Conservation (phyloP, 1,284 basidiomycete species). For the Trichosporon faecale region DNA sequence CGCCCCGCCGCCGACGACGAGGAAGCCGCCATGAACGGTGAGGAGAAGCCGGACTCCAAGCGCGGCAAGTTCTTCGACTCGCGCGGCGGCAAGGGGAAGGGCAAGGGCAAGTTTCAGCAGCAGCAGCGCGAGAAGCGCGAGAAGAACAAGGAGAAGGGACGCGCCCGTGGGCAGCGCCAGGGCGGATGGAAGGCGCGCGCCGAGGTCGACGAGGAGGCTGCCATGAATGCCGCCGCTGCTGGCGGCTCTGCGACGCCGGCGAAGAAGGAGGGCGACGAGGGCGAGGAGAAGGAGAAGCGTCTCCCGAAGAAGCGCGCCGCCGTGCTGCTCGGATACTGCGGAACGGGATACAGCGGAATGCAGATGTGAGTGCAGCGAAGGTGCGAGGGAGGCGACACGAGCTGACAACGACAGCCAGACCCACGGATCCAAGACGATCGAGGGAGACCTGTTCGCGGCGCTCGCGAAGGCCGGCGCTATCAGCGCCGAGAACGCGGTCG, state of each 20-base stretch:
- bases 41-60: background rate
- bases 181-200: constrained; percentile 1
- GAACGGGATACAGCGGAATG: constrained; percentile 76
- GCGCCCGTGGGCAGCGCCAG: constrained; percentile 5
- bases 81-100: constrained; percentile 7
- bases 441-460: constrained; percentile 83
- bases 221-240: constrained; percentile 3
- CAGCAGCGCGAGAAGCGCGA: background rate
- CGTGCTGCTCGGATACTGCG: constrained; percentile 57
- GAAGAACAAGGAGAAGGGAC: constrained; percentile 18
- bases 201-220: constrained; percentile 17
- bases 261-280: constrained; percentile 17
- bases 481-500: constrained; percentile 85
- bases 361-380: constrained; percentile 70
- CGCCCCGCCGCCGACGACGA: constrained; percentile 14
- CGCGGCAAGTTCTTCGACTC: constrained; percentile 4
- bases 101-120: background rate
- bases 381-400: background rate
- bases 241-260: background rate
- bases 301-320: constrained; percentile 59
- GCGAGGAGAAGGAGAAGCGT: constrained; percentile 38
- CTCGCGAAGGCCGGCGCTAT: constrained; percentile 86
- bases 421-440: constrained; percentile 70
- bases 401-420: constrained; percentile 33
- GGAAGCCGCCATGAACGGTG: constrained; percentile 22